A percentile compares a stretch with the other conserved stretches of the same genome.
Conservation (phyloP, 495 filamentous ascomycete genomes). For the Bryoglossum gracile region DNA sequence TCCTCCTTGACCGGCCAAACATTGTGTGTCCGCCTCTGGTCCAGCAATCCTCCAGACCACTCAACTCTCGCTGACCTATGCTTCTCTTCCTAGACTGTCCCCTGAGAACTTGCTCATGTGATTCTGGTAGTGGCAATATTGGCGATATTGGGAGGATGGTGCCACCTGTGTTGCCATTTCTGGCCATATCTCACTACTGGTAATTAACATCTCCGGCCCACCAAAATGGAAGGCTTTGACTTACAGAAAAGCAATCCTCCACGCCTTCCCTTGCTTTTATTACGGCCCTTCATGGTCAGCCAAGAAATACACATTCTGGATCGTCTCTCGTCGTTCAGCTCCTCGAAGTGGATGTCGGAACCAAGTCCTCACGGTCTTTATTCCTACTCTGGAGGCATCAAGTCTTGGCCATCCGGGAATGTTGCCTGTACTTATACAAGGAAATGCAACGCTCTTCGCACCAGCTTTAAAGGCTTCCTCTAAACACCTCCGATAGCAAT, state of each 20-base stretch:
- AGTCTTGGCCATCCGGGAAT: not conserved
- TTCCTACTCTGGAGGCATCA: not conserved
- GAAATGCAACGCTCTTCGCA: not conserved
- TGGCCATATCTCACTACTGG: not conserved
- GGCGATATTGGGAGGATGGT: no score
- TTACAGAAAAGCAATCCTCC: not conserved
- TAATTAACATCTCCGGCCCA: not conserved
- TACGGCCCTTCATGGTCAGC: not conserved
- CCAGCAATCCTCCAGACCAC: no score
- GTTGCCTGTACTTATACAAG: not conserved
- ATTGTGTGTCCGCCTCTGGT: no score
- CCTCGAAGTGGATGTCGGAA: not conserved
- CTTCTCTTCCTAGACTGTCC: no score
- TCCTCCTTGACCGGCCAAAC: no score
- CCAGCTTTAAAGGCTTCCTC: not conserved
- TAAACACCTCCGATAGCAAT: constrained; percentile 1
- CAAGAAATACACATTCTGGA: not conserved
- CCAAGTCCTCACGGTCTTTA: not conserved
- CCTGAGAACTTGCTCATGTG: no score
- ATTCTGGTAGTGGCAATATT: no score
- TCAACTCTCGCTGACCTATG: no score
- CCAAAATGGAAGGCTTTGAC: no score
- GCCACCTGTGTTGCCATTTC: no score
- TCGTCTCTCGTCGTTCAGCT: not conserved
- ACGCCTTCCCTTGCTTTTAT: not conserved